These are phyloP conservation scores for Tricholoma sp. DNA, from an alignment of 768 basidiomycete species.

Conservation along the genomic window DNA sequence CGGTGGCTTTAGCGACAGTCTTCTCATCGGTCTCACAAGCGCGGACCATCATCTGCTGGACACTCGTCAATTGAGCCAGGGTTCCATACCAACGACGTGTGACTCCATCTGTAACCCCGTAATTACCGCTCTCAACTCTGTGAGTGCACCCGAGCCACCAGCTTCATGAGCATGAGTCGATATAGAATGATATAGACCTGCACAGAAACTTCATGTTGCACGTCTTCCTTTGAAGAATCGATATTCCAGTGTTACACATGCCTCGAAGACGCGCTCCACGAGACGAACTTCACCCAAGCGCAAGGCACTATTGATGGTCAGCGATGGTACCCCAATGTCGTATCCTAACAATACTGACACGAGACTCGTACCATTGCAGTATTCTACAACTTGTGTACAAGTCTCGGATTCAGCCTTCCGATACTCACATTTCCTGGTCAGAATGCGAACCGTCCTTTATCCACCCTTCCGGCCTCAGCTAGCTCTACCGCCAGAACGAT, in stretches of 20 bases:
- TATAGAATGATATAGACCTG: constrained; percentile 17
- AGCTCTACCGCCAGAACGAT: background rate
- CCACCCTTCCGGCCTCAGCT: background rate
- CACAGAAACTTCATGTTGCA: constrained; percentile 31
- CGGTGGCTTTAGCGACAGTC: background rate
- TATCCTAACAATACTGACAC: background rate
- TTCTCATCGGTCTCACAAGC: background rate
- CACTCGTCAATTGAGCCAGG: constrained; percentile 21
- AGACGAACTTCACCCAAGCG: constrained; percentile 21
- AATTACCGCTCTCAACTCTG: constrained; percentile 14
- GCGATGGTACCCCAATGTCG: background rate
- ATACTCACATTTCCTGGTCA: constrained; percentile 22
- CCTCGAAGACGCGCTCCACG: constrained; percentile 18
- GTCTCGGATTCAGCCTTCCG: constrained; percentile 17
- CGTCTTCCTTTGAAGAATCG: constrained; percentile 27
- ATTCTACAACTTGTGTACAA: constrained; percentile 17
- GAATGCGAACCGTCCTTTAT: background rate
- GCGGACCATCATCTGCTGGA: background rate
- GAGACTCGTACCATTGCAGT: constrained; percentile 7
- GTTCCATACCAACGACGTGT: constrained; percentile 25
- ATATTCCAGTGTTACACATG: background rate
- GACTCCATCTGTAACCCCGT: constrained; percentile 24
- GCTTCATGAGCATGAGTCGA: background rate
- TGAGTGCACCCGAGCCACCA: background rate
- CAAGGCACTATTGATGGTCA: constrained; percentile 23